These are phyloP conservation scores for Microthyrium microscopicum DNA, from an alignment of 2,329 filamentous ascomycete species.

Conservation along the genomic window DNA sequence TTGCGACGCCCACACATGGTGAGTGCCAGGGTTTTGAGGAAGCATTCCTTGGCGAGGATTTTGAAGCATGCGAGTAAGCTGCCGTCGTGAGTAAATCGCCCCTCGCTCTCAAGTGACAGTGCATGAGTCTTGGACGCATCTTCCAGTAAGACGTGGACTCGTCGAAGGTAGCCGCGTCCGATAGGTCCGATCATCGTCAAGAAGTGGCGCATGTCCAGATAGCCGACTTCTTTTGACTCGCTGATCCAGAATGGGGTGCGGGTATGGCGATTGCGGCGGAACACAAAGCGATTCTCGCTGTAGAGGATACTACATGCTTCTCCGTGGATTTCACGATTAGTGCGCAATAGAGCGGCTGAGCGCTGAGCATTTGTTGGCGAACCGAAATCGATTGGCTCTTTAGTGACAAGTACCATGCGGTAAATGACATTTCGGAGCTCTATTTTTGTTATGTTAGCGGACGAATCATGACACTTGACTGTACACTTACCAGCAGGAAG, in stretches of 20 bases:
- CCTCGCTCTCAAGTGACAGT: constrained; percentile 20
- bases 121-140: constrained; percentile 27
- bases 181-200: constrained; percentile 30
- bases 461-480: not conserved
- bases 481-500: constrained; percentile 14
- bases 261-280: constrained; percentile 21
- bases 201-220: constrained; percentile 27
- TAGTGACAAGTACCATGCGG: constrained; percentile 20
- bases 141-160: constrained; percentile 27
- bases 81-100: constrained; percentile 32
- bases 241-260: constrained; percentile 25
- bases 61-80: constrained; percentile 28
- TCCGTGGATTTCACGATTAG: constrained; percentile 26
- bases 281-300: constrained; percentile 31
- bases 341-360: constrained; percentile 29
- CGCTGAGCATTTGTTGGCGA: constrained; percentile 20
- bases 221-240: constrained; percentile 30
- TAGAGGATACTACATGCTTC: constrained; percentile 33
- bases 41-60: constrained; percentile 23
- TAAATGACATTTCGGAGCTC: constrained; percentile 34
- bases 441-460: constrained; percentile 2
- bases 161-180: constrained; percentile 29
- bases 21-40: constrained; percentile 26
- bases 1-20: constrained; percentile 25
- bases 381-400: constrained; percentile 20